Conservation (phyloP, 257 asterid species). For the Nicotiana attenuata region DNA sequence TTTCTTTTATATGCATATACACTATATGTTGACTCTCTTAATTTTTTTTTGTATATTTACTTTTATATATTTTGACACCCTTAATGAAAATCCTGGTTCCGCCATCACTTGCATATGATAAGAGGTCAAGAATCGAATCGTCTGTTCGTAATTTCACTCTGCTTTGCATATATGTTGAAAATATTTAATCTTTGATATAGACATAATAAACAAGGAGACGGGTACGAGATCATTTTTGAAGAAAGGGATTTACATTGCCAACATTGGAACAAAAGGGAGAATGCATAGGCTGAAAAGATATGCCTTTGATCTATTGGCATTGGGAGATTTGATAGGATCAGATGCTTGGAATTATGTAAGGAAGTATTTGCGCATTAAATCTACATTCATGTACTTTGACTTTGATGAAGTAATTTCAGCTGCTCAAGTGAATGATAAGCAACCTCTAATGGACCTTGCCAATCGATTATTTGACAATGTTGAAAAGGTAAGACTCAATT, state of each 20-base stretch:
- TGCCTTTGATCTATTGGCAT: slow-evolving; percentile 74
- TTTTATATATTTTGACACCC: too few species aligned
- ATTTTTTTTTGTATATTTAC: too few species aligned
- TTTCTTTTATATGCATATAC: too few species aligned
- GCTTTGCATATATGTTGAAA: neutral
- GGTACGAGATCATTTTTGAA: slow-evolving; percentile 56
- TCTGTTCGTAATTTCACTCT: neutral
- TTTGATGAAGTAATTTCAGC: slow-evolving; percentile 70
- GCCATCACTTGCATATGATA: too few species aligned
- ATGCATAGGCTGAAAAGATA: slow-evolving; percentile 58
- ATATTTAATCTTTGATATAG: slow-evolving; percentile 23
- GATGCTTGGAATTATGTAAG: slow-evolving; percentile 68
- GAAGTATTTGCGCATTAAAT: slow-evolving; percentile 54
- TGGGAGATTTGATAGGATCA: slow-evolving; percentile 69
- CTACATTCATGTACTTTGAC: slow-evolving; percentile 73
- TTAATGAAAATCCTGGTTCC: too few species aligned
- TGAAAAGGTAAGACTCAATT: slow-evolving; percentile 42
- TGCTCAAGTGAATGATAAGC: slow-evolving; percentile 44
- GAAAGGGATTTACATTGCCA: slow-evolving; percentile 55
- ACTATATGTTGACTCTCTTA: too few species aligned
- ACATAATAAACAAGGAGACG: slow-evolving; percentile 56
- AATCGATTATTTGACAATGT: slow-evolving; percentile 68
- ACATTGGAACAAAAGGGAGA: slow-evolving; percentile 59
- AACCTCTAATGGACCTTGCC: slow-evolving; percentile 58
- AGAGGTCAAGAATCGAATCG: neutral